Percentiles rank a stretch among this genome's conserved stretches.
phyloP scores from a whole-genome alignment of 106 monocot species.

The Amphibolis antarctica region DNA sequence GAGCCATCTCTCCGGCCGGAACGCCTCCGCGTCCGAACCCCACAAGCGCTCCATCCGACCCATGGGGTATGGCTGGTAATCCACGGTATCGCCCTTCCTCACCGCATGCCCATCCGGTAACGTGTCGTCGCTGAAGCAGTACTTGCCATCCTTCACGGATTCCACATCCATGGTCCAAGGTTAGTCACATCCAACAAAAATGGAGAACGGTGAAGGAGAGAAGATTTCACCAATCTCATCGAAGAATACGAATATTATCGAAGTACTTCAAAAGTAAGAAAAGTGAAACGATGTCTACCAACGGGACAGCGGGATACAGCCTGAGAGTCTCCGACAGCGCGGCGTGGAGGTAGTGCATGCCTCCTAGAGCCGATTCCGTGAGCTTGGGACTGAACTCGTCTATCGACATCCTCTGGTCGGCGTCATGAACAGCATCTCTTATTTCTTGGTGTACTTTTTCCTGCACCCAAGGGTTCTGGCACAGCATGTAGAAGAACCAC shows the following conservation, averaged over 20 bases:
- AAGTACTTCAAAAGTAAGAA: too few species aligned
- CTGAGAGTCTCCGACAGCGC: slow-evolving; percentile 16
- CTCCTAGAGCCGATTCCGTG: slow-evolving; percentile 1
- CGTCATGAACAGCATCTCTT: background rate
- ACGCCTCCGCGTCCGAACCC: slow-evolving; percentile 15
- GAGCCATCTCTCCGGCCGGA: slow-evolving; percentile 19
- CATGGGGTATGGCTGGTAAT: slow-evolving; percentile 19
- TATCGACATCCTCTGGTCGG: background rate
- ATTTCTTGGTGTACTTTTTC: slow-evolving; percentile 6
- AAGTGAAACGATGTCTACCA: too few species aligned
- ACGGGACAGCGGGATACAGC: slow-evolving; percentile 3
- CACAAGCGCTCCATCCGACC: slow-evolving; percentile 17
- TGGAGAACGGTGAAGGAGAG: background rate
- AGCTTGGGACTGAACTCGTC: slow-evolving; percentile 1
- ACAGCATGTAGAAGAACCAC: slow-evolving; percentile 19
- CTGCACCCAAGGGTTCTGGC: slow-evolving; percentile 5
- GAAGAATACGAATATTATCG: too few species aligned
- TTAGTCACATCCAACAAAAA: background rate
- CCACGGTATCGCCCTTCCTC: slow-evolving; percentile 6
- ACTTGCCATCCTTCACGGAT: slow-evolving; percentile 7
- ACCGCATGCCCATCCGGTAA: slow-evolving; percentile 11
- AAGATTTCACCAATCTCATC: too few species aligned
- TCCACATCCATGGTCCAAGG: background rate
- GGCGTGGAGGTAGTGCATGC: slow-evolving; percentile 20
- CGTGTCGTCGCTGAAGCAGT: slow-evolving; percentile 15